Conservation (phyloP, 345 rosid genomes). For the Durio zibethinus region DNA sequence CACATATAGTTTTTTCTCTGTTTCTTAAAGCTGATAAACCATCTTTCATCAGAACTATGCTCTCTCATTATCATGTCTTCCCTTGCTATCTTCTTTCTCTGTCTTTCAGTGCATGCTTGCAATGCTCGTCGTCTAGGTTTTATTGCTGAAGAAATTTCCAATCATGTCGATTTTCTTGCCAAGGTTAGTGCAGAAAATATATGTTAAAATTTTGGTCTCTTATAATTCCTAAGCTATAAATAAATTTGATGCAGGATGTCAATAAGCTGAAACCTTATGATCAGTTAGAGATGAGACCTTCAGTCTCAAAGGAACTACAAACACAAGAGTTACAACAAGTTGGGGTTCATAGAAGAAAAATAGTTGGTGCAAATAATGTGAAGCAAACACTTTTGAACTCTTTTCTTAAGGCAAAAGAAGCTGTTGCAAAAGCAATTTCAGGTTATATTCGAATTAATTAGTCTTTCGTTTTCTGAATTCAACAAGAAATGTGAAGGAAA, state of each 20-base stretch:
- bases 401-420: constrained; percentile 12
- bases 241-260: constrained; percentile 22
- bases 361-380: constrained; percentile 22
- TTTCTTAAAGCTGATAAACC: not conserved
- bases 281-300: not conserved
- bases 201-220: not conserved
- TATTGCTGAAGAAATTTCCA: not conserved
- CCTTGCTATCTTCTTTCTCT: constrained; percentile 22
- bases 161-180: constrained; percentile 2
- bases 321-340: constrained; percentile 4
- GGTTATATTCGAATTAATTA: constrained; percentile 22
- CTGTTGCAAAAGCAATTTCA: constrained; percentile 18
- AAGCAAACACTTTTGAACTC: constrained; percentile 3
- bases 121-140: constrained; percentile 33
- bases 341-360: not conserved
- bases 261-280: constrained; percentile 5
- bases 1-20: not conserved
- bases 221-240: not conserved
- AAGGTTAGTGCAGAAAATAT: constrained; percentile 22
- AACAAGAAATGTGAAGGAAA: not conserved
- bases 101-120: constrained; percentile 61
- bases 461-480: not conserved
- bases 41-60: not conserved
- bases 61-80: constrained; percentile 24
- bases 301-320: constrained; percentile 7